phyloP scores from a whole-genome alignment of 495 filamentous ascomycete species.

The Umbilicaria muhlenbergii region DNA sequence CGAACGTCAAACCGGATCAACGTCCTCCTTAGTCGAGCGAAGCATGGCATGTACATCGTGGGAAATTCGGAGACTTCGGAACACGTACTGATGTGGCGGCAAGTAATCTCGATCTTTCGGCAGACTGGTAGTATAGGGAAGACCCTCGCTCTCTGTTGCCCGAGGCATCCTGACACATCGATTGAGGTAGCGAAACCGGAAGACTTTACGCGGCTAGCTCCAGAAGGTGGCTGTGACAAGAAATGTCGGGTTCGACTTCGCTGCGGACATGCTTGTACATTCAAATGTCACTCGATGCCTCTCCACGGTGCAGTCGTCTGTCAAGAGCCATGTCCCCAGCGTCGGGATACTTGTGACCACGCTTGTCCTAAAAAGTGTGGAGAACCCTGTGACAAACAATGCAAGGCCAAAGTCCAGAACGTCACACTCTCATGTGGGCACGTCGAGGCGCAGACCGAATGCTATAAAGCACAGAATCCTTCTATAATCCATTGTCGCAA shows the following conservation, averaged over 20 bases:
- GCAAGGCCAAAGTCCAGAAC: constrained; percentile 23
- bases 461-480: constrained; percentile 32
- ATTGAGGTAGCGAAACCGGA: constrained; percentile 43
- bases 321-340: constrained; percentile 41
- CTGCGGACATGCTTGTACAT: constrained; percentile 58
- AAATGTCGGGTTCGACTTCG: constrained; percentile 42
- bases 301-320: constrained; percentile 51
- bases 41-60: constrained; percentile 76
- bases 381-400: constrained; percentile 35
- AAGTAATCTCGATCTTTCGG: constrained; percentile 42
- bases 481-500: constrained; percentile 21
- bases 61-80: constrained; percentile 47
- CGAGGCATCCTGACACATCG: constrained; percentile 44
- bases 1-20: constrained; percentile 67
- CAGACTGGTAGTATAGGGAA: constrained; percentile 34
- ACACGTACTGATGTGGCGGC: constrained; percentile 50
- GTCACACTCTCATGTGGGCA: constrained; percentile 47
- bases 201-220: constrained; percentile 43
- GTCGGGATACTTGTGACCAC: constrained; percentile 42
- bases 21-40: constrained; percentile 54
- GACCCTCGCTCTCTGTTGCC: constrained; percentile 43
- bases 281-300: constrained; percentile 51
- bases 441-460: constrained; percentile 25
- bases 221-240: constrained; percentile 56
- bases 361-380: constrained; percentile 46